Base-by-base conservation (phyloP, 2,329 filamentous ascomycete species). In the Colletotrichum destructivum region DNA sequence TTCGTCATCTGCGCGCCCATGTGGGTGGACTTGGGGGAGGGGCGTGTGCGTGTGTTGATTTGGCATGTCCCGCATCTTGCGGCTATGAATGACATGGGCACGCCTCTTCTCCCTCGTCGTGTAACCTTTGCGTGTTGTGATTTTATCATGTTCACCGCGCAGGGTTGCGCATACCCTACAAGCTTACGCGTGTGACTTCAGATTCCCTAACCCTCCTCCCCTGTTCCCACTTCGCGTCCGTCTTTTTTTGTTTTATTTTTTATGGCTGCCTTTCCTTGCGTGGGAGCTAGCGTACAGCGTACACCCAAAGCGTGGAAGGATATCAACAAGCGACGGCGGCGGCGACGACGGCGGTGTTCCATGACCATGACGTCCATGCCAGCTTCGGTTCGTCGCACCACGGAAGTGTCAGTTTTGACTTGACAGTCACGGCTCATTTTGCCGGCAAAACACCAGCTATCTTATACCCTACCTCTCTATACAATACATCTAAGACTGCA, bases 1-100 rank as follows among this genome's bases (percentile, higher is more conserved):
- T 69, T 71, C 65, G 65, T 69, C 65, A 69, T 71, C 46, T 63
- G n/a, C 46, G 26, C 52, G 46, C 59, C n/a, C 21, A 26, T 38
- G 23, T 62, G 64, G 56, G 31, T 23, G 8, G 12, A 38, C n/a
- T 31, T 5, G 26, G 40, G 64, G 13, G 23, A 44, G 56, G 40
- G 21, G 21, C 60, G 63, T 46, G 42, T 21, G 21, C 13, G n/a
- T 47, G 21, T 54, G 31, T 11, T 35, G 31, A 35, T 35, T 35
- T 35, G 31, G 31, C 31, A 56, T 56, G 52, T n/a, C 35, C 26
- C 1, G 16, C 51, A 16, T 16, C 7, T 38, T 40, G 52, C 52
- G 15, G 31, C 18, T 35, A 56, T 56, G 52, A n/a, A 51, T 51
- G 21, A 18, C 51, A 51, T 57, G 60, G 42, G 49, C 46, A 35